These are phyloP conservation scores for Candida patagonica DNA, from an alignment of 805 yeast genomes.

Conservation along the genomic window DNA sequence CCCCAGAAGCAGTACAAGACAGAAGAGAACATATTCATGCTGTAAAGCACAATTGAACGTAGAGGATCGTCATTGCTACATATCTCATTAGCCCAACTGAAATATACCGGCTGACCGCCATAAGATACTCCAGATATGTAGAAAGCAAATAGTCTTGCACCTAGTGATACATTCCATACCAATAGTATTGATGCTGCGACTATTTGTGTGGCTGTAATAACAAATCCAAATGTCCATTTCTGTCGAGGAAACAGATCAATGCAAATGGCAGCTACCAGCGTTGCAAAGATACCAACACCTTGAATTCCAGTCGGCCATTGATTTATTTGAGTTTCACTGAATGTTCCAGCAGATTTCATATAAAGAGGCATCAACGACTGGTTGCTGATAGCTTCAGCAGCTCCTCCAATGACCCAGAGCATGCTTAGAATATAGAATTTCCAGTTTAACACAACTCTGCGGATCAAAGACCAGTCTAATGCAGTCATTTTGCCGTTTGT, in stretches of 20 bases:
- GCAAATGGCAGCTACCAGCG: constrained; percentile 35
- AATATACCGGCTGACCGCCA: constrained; percentile 49
- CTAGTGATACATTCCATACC: constrained; percentile 46
- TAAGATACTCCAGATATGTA: constrained; percentile 47
- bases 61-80: constrained; percentile 4
- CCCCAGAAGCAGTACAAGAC: constrained; percentile 6
- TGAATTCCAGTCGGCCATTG: constrained; percentile 54
- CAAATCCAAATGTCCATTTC: constrained; percentile 39
- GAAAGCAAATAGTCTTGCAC: constrained; percentile 55
- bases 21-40: constrained; percentile 6
- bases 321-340: constrained; percentile 33
- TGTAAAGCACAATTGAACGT: constrained; percentile 5
- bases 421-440: constrained; percentile 50
- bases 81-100: constrained; percentile 10
- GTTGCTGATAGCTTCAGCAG: not conserved
- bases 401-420: constrained; percentile 14
- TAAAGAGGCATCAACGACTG: not conserved
- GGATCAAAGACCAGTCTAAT: constrained; percentile 11
- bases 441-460: constrained; percentile 44
- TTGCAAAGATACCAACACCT: constrained; percentile 29
- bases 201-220: constrained; percentile 43
- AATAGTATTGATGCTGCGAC: too few species aligned
- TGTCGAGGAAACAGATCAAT: constrained; percentile 46
- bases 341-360: not conserved
- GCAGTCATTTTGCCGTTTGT: not conserved